Base-by-base conservation (phyloP, 2,329 filamentous ascomycete species). In the Colletotrichum abscissum region DNA sequence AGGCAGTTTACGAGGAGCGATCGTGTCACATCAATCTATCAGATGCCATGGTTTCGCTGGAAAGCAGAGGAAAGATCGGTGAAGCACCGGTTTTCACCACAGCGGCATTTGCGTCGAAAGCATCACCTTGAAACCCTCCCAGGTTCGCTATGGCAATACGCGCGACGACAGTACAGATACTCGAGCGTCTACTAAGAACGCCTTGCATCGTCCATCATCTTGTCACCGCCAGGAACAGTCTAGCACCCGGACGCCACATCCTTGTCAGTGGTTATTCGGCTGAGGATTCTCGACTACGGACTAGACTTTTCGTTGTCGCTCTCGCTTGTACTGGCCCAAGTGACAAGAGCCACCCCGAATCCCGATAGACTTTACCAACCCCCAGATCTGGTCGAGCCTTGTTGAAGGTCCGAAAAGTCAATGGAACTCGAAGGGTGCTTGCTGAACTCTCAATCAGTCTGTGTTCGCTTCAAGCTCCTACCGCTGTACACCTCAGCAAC, bases 201-300 rank as follows among this genome's bases (percentile, higher is more conserved):
- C 64, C 64, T 68, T 46, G 58, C 56, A 42, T 65, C 16, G 67
- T 42, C 65, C 59, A 46, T 69, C 46, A 55, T 70, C 54, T 38
- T 64, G 59, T 69, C 42, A 49, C 52, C 30, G 54, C 56, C 70
- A 70, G 70, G 60, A 62, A 73, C 59, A 42, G 60, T 46, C 54
- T 62, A 55, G 35, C 35, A 73, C 35, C 55, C 35, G 56, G n/a
- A 35, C 60, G 70, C 67, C 70, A 65, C 60, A 70, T 60, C 60
- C 70, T 64, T 55, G 66, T 65, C 35, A 56, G 42, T 16, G 24
- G 33, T 58, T 59, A 14, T 59, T 54, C 66, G 54, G 67, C 63
- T 67, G 26, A 54, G 26, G 63, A 66, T 66, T 59, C 26, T 42
- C 3, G 28, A 58, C 65, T 42, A 42, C 38, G 1, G 38, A 30